Base-by-base conservation (phyloP, 2,329 filamentous ascomycete genomes). In the Colletotrichum sp. region DNA sequence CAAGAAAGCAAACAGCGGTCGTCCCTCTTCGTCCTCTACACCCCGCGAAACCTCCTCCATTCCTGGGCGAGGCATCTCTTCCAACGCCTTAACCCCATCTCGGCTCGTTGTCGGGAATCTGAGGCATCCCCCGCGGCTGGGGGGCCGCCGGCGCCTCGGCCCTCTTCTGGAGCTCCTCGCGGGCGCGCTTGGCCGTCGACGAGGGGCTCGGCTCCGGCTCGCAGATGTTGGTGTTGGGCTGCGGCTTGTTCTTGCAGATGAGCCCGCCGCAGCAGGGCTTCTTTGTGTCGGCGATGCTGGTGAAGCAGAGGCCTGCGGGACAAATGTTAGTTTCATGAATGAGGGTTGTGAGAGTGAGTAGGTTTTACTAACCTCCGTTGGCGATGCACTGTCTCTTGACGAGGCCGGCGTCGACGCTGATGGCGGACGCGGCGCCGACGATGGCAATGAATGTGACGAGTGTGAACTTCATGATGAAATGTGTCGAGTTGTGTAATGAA, bases 231-330 rank as follows among this genome's bases (percentile, higher is more conserved):
- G 32, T 55, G 56, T 70, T 70, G 56, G 43, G 48, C 34, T 10
- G 6, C 1, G 58, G 25, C 43, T 74, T 39, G 66, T 64, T 74
- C 3, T 10, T 43, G 67, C 71, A 74, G 48, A 71, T 3, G n/a
- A 74, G 66, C 32, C 60, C 66, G 58, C 60, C 67, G 34, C 71
- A 74, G 71, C 71, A 74, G 13, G 70, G 70, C 70, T 64, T 69
- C n/a, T 52, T 36, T 13, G 18, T 13, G 12, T 74, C 58, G 15
- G 30, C 3, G 43, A 43, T 65, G 27, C 66, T 71, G 67, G 66
- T 70, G 34, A 36, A 48, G 66, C 71, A 74, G 27, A 52, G 8
- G 6, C 22, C 71, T 74, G 28, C 1, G 25, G 6, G 6, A n/a
- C 1, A 3, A 5, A 1, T 27, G n/a, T 43, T 22, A 34, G 36